Evolutionary conservation across 352 stramenopile genomes (phyloP).

Genomic region (Pythium myriotylum): DNA sequence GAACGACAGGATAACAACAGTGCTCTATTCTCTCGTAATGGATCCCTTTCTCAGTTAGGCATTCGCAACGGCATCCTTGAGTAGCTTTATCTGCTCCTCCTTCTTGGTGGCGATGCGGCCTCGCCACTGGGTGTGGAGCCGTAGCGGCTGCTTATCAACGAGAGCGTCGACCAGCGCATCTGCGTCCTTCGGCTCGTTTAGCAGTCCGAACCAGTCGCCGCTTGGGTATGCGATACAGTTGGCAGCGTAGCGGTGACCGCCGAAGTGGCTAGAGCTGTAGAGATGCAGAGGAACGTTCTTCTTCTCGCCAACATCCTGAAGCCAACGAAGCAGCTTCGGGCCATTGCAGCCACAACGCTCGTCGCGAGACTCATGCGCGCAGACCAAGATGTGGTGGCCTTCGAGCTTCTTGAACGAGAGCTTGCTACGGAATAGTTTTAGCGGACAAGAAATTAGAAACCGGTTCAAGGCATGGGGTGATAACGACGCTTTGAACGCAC

Average conservation of each 20-base stretch:
- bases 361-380: conserved; percentile 60
- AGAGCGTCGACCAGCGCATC: conserved; percentile 45
- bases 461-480: too few species aligned
- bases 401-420: conserved; percentile 42
- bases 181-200: conserved; percentile 61
- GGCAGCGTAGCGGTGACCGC: conserved; percentile 71
- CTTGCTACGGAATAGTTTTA: conserved; percentile 30
- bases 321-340: conserved; percentile 66
- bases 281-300: conserved; percentile 41
- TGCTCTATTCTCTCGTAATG: not conserved
- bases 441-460: not conserved
- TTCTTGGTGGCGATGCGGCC: conserved; percentile 60
- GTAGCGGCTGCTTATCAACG: conserved; percentile 43
- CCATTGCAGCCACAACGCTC: conserved; percentile 75
- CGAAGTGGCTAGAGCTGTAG: conserved; percentile 71
- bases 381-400: conserved; percentile 69
- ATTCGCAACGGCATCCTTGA: conserved; percentile 32
- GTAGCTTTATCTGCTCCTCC: conserved; percentile 48
- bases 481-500: too few species aligned
- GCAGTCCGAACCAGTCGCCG: conserved; percentile 74
- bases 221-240: conserved; percentile 76
- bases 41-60: not conserved
- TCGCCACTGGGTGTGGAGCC: conserved; percentile 58
- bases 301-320: conserved; percentile 44
- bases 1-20: too few species aligned